A percentile compares a stretch with the other conserved stretches of the same genome.
Evolutionary conservation across 2,329 filamentous ascomycete genomes (phyloP).

Genomic region (Clonostachys byssicola): DNA sequence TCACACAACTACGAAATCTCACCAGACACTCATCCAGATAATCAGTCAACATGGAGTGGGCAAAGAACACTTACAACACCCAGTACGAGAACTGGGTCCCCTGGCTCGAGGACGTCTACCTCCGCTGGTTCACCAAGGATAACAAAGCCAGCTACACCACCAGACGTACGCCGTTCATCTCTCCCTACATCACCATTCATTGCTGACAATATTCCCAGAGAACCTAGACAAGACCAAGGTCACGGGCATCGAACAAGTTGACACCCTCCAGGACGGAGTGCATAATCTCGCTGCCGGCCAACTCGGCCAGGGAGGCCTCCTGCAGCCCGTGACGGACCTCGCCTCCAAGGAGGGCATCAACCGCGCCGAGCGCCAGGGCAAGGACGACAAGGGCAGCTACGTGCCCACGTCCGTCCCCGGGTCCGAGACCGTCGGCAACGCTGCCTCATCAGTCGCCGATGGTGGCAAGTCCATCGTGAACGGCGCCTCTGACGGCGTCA

Average conservation of each 20-base stretch:
- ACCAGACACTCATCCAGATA: no score
- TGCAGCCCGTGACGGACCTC: slow-evolving; percentile 59
- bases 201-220: slow-evolving; percentile 34
- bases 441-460: slow-evolving; percentile 16
- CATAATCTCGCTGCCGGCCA: slow-evolving; percentile 59
- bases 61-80: slow-evolving; percentile 61
- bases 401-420: slow-evolving; percentile 22
- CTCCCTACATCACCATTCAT: neutral
- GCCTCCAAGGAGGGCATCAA: slow-evolving; percentile 63
- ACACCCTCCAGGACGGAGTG: slow-evolving; percentile 64
- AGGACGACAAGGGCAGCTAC: slow-evolving; percentile 54
- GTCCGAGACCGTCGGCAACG: slow-evolving; percentile 15
- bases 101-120: slow-evolving; percentile 71
- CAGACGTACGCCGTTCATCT: slow-evolving; percentile 46
- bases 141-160: slow-evolving; percentile 72
- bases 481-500: slow-evolving; percentile 15
- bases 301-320: slow-evolving; percentile 63
- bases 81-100: slow-evolving; percentile 75
- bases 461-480: slow-evolving; percentile 22
- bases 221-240: slow-evolving; percentile 66
- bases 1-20: no score
- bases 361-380: slow-evolving; percentile 59
- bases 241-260: slow-evolving; percentile 62
- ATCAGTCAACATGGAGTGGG: slow-evolving; percentile 41
- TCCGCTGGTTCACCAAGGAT: slow-evolving; percentile 70